Evolutionary conservation across 768 basidiomycete genomes (phyloP).

Genomic region (Naematelia encephala): DNA sequence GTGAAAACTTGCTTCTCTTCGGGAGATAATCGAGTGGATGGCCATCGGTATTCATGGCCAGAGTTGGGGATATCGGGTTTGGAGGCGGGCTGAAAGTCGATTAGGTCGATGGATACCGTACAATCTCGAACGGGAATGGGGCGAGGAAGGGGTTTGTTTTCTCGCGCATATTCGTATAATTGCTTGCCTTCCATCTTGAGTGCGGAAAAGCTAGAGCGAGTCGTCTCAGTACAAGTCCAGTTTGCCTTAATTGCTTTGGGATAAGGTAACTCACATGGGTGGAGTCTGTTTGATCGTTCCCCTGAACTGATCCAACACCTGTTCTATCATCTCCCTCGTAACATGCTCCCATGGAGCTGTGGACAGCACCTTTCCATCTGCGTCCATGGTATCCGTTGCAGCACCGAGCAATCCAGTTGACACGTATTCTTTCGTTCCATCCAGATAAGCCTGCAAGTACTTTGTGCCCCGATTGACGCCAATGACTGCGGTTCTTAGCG

Average conservation of each 20-base stretch:
- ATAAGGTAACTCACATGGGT: constrained; percentile 66
- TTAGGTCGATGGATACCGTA: constrained; percentile 73
- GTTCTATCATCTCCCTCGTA: constrained; percentile 70
- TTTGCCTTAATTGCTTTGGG: neutral
- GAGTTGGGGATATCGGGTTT: neutral
- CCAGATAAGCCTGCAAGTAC: constrained; percentile 1
- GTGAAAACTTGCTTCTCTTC: constrained; percentile 70
- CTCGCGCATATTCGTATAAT: constrained; percentile 89
- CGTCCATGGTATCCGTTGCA: constrained; percentile 92
- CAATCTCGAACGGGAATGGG: constrained; percentile 85
- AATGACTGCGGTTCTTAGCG: constrained; percentile 70
- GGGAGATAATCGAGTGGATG: constrained; percentile 64
- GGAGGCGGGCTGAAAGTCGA: constrained; percentile 66
- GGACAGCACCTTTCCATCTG: constrained; percentile 76
- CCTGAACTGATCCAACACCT: constrained; percentile 66
- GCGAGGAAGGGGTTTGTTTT: constrained; percentile 83
- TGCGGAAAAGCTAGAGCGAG: constrained; percentile 77
- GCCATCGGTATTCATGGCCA: constrained; percentile 74
- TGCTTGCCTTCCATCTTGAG: constrained; percentile 98
- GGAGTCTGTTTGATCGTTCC: constrained; percentile 88
- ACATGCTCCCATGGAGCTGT: constrained; percentile 61
- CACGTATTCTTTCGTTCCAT: constrained; percentile 69
- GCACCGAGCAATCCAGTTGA: constrained; percentile 88
- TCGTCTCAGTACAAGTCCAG: too few relatives aligned
- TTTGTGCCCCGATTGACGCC: constrained; percentile 65